These are phyloP conservation scores for Aspergillus piperis DNA, from an alignment of 2,329 filamentous ascomycete genomes.

Conservation along the genomic window DNA sequence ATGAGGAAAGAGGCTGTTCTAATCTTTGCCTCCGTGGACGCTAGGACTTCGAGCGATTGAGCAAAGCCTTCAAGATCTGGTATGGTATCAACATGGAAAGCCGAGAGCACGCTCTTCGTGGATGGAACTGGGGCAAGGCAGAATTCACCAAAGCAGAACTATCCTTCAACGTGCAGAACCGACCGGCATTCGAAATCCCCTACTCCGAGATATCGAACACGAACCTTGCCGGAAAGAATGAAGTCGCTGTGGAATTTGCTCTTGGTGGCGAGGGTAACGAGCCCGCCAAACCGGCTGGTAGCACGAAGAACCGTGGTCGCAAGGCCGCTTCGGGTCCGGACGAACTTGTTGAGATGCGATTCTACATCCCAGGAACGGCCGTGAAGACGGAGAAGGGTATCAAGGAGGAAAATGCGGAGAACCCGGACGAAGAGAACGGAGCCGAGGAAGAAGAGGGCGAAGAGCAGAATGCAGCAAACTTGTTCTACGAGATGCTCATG, in stretches of 20 bases:
- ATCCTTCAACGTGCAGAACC: constrained; percentile 94
- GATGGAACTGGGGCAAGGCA: constrained; percentile 99
- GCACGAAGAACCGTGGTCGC: constrained; percentile 73
- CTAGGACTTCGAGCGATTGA: constrained; percentile 83
- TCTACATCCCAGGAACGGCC: constrained; percentile 93
- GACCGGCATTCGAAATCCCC: constrained; percentile 92
- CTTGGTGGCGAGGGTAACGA: constrained; percentile 72
- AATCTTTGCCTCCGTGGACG: not conserved
- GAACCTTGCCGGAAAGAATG: constrained; percentile 94
- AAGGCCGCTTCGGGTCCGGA: constrained; percentile 88
- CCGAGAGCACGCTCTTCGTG: constrained; percentile 89
- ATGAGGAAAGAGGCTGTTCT: not conserved
- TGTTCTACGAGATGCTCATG: constrained; percentile 98
- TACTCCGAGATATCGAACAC: constrained; percentile 98
- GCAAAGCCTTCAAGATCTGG: constrained; percentile 96
- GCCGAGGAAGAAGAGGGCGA: constrained; percentile 71
- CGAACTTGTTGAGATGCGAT: constrained; percentile 96
- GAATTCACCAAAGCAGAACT: constrained; percentile 96
- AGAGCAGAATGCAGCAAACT: constrained; percentile 90
- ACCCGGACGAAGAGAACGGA: constrained; percentile 66
- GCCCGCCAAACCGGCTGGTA: constrained; percentile 69
- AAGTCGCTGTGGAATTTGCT: constrained; percentile 93
- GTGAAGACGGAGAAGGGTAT: constrained; percentile 70
- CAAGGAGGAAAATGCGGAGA: constrained; percentile 59
- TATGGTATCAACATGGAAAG: constrained; percentile 91